Base-by-base conservation (phyloP, 169 alveolate genomes). In the Plasmodium inui region DNA sequence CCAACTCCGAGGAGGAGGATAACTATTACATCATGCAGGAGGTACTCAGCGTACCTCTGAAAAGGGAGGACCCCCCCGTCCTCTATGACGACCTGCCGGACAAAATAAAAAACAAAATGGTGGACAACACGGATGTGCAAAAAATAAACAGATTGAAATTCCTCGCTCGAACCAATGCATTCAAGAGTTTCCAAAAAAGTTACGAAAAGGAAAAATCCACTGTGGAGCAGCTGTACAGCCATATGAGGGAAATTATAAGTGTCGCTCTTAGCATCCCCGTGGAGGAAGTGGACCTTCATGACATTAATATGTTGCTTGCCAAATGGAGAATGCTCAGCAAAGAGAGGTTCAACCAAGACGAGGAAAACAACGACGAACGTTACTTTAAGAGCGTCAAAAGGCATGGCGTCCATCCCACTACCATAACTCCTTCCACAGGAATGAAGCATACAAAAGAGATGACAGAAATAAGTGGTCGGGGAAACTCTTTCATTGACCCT, bases 231-330 rank as follows among this genome's bases (percentile, higher is more conserved):
- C 76, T 91, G 41, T 22, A 50, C 61, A 44, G 22, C 26, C 82
- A 50, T 22, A 39, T 81, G 46, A 72, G 74, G 39, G 22, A 91
- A 71, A 91, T 91, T 81, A 44, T 91, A 82, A 81, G 86, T 14
- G 32, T 71, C 39, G 92, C 92, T 12, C 76, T 91, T 81, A 70
- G 73, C 72, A 82, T 82, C 12, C 95, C 95, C 10, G 3, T 70
- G 26, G 22, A 82, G 19, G 92, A 91, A 81, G 83, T 91, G 30
- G 70, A 91, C 28, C 14, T 91, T 9, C 91, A 91, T 50, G 95
- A 91, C 78, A 53, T 91, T 50, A 82, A 91, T 81, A 41, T 32
- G 32, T n/a, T 91, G 41, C 74, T 91, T 17, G 55, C 73, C 74
- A 91, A 71, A 53, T 91, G 95, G 95, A 81, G 55, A 39, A 26